Percentiles rank a stretch among this genome's conserved stretches.
These are phyloP conservation scores for Coemansia sp. DNA, from an alignment of 192 early-diverging fungal species.

Conservation along the genomic window DNA sequence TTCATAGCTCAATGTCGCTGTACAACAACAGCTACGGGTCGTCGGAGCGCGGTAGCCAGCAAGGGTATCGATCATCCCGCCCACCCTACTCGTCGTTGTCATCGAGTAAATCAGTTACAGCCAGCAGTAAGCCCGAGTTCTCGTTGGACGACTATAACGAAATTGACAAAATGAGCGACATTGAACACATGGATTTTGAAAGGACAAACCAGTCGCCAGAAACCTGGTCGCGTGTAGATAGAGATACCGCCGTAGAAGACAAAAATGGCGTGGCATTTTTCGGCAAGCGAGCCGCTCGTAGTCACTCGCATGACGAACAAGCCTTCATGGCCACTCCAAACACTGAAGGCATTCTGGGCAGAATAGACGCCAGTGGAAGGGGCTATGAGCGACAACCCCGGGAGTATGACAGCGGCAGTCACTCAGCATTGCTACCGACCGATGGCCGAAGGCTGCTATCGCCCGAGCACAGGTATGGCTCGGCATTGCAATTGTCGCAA, in stretches of 20 bases:
- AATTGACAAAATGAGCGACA: conserved; percentile 37
- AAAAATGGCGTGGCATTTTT: background rate
- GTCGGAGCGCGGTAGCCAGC: conserved; percentile 6
- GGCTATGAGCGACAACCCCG: background rate
- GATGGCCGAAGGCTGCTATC: background rate
- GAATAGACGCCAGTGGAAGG: background rate
- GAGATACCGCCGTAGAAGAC: background rate
- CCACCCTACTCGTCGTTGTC: conserved; percentile 24
- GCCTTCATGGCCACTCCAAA: background rate
- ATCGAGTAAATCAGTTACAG: background rate
- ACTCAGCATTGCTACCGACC: background rate
- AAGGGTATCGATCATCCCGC: conserved; percentile 9
- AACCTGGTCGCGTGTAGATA: background rate
- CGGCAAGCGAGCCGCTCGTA: conserved; percentile 2
- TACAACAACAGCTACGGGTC: conserved; percentile 16
- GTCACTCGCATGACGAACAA: conserved; percentile 23
- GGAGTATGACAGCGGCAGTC: background rate
- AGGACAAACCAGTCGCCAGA: conserved; percentile 12
- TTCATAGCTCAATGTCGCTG: conserved; percentile 25
- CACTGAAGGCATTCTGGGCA: background rate
- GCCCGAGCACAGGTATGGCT: background rate
- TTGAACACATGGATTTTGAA: conserved; percentile 41
- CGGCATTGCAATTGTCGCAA: background rate
- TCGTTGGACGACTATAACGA: conserved; percentile 39
- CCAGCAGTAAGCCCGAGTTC: conserved; percentile 25